Base-by-base conservation (phyloP, 768 basidiomycete genomes). In the Neoboletus magnificus region DNA sequence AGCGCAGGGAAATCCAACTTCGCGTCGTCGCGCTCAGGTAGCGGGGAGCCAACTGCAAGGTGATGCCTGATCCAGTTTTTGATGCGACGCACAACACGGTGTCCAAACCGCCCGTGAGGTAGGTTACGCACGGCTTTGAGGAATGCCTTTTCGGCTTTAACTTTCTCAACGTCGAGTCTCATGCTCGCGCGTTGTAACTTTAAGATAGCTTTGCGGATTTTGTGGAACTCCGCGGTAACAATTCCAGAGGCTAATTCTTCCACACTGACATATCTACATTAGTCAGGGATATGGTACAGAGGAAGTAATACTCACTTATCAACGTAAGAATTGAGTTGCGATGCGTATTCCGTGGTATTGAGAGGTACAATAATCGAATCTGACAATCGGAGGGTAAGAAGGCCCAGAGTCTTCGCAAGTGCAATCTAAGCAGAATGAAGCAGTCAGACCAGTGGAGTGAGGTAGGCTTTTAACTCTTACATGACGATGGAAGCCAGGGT, bases 281-380 rank as follows among this genome's bases (percentile, higher is more conserved):
- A 57, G 55, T 9, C 56, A 43, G 41, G 65, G 65, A 37, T 66
- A 61, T 51, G 42, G 65, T 50, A 68, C 64, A 44, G 63, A 70
- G 41, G 23, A 54, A 52, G 47, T n/a, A 20, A n/a, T 2, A 54
- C 83, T 62, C 64, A 88, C 86, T 75, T 75, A 37, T 78, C 74
- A 22, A 86, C 76, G 61, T 89, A 89, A 15, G 77, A 71, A 48
- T 75, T 71, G 11, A 91, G 75, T 65, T 88, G 86, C 10, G 80
- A 59, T 4, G 86, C 73, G 64, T 90, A 90, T 58, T 89, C 85
- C 0, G 88, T 89, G 12, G 87, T 88, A 64, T 91, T 90, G 37
- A 91, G 70, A 9, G 89, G 88, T 12, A 91, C 59, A 33, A 89
- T 70, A 43, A 87, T 73, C 7, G 81, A 77, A 55, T 89, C 84